Conservation (phyloP, 805 yeast genomes). For the Myxozyma kluyveri region DNA sequence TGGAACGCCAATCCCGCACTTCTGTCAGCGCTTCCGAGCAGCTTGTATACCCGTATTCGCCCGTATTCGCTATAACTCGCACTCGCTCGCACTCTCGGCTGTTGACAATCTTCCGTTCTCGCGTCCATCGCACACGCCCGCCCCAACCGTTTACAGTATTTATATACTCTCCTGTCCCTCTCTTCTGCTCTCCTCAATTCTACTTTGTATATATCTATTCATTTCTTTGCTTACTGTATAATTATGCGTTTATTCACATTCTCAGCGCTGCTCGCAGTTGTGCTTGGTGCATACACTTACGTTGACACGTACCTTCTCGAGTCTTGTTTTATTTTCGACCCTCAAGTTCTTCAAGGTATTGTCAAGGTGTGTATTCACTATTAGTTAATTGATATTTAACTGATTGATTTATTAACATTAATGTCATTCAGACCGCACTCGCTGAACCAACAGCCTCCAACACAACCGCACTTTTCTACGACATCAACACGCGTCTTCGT, state of each 20-base stretch:
- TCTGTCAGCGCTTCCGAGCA: too few species aligned
- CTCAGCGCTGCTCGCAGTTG: constrained; percentile 15
- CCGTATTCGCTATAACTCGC: too few species aligned
- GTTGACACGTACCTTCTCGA: constrained; percentile 66
- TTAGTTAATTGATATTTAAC: neutral
- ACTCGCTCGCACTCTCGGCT: too few species aligned
- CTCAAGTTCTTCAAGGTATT: constrained; percentile 54
- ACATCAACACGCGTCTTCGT: constrained; percentile 57
- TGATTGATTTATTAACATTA: neutral
- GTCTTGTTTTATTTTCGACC: constrained; percentile 66
- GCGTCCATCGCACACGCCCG: too few species aligned
- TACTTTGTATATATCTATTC: too few species aligned
- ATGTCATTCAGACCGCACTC: constrained; percentile 35
- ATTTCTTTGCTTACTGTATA: too few species aligned
- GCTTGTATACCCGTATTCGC: too few species aligned
- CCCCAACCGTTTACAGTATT: too few species aligned
- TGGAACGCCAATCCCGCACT: too few species aligned
- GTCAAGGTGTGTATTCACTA: constrained; percentile 37
- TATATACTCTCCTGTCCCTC: too few species aligned
- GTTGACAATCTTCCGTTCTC: too few species aligned
- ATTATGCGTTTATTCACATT: constrained; percentile 9
- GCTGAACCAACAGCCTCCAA: constrained; percentile 38
- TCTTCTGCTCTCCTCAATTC: too few species aligned
- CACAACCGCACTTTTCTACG: constrained; percentile 61
- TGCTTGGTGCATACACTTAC: constrained; percentile 13